Base-by-base conservation (phyloP, 208 protist species). In the Angomonas deanei region DNA sequence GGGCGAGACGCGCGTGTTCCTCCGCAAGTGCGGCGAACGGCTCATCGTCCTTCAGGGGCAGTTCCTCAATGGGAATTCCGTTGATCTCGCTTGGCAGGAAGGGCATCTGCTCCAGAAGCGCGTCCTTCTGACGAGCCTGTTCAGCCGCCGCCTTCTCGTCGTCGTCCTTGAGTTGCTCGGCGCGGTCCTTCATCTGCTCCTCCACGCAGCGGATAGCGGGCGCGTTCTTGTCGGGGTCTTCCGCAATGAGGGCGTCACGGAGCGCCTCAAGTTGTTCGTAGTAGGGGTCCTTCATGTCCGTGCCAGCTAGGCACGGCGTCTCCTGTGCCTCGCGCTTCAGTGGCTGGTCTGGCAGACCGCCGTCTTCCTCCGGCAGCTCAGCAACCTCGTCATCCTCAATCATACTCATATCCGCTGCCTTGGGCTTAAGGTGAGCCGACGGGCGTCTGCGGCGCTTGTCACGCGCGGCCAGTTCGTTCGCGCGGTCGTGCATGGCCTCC, bases 271-370 rank as follows among this genome's bases (percentile, higher is more conserved):
- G 74, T 70, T 83, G 72, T 47, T 78, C 63, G 63, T 77, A 86
- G 61, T 82, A 81, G 13, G 69, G 47, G 58, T 80, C n/a, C n/a
- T n/a, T n/a, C n/a, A n/a, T n/a, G n/a, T n/a, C n/a, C 74, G 59
- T 49, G 67, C 33, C 19, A 32, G 50, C 60, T 36, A 39, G 59
- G 47, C n/a, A 38, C 42, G 17, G 70, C 55, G 6, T 66, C 64
- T 30, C 23, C 57, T 17, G 31, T 63, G 5, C 66, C 53, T 68
- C 49, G 13, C 27, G n/a, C 33, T 72, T 64, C n/a, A n/a, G 32
- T 27, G 73, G 33, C 54, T 78, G 67, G 68, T 11, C 73, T 67
- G 15, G 23, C 36, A 23, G 24, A 53, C 61, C 74, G n/a, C n/a
- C n/a, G n/a, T n/a, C n/a, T n/a, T n/a, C n/a, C n/a, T n/a, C n/a